Evolutionary conservation across 805 yeast species (phyloP), one percentile per base, ranked within the genome.

Genomic region (Starmera caribaea): DNA sequence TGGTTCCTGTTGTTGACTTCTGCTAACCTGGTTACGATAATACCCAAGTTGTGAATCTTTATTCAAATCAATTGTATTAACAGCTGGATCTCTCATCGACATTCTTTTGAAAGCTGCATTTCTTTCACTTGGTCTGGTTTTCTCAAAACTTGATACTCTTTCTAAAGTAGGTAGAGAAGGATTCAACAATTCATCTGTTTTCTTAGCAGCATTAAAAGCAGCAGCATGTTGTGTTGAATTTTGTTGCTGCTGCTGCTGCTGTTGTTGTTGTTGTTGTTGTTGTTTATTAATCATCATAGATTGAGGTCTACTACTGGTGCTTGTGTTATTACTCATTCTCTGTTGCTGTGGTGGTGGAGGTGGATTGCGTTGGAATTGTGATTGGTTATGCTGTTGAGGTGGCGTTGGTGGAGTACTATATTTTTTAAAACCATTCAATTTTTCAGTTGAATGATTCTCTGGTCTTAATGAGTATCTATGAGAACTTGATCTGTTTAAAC

Each of bases 71-170:
- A 21, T 21, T 2, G 44, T 39, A 13, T 45, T 43, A 26, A 48
- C 39, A 2, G 56, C 41, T 26, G 60, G 62, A 32, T 55, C 62
- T 51, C 68, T 54, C 35, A 62, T 36, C 0, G 67, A 60, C 44
- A 53, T 45, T 45, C 54, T 63, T 39, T 63, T 64, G 46, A 63
- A 63, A 11, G 65, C 71, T 15, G 60, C 54, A 41, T 54, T 53
- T 2, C 54, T 47, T 13, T 54, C 57, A 11, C 47, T 47, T 13
- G 57, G 46, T 48, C 66, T 51, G 37, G 48, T 65, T 49, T 73
- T 78, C 46, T 74, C 78, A 51, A 74, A 80, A 31, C 86, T 78
- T 0, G 87, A 79, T 38, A 48, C 41, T 44, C 45, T 43, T 37
- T 44, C 47, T 11, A 41, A 37, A n/a, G 21, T n/a, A 10, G 51